Evolutionary conservation across 2,329 filamentous ascomycete species (phyloP).

Genomic region (Blastomyces percursus): DNA sequence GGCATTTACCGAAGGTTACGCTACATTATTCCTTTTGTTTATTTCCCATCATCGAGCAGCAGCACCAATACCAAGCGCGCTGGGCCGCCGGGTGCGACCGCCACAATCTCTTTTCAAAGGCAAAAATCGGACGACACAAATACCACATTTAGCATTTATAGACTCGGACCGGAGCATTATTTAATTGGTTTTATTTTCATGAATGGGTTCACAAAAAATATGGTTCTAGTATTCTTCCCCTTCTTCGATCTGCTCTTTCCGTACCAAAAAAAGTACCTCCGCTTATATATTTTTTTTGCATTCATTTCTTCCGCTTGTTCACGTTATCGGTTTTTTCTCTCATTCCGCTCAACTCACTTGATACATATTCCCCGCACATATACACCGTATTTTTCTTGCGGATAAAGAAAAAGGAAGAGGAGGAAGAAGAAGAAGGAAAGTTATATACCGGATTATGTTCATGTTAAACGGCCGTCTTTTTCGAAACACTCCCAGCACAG

Average conservation of each 20-base stretch:
- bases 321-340: no score
- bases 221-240: neutral
- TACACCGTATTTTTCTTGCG: neutral
- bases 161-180: conserved; percentile 15
- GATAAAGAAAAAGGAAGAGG: neutral
- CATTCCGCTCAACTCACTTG: no score
- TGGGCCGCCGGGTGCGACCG: conserved; percentile 11
- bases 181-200: neutral
- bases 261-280: no score
- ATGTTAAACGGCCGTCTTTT: neutral
- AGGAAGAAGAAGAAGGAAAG: neutral
- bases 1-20: neutral
- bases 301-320: no score
- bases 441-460: neutral
- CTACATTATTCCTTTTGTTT: neutral
- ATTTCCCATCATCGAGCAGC: neutral
- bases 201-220: neutral
- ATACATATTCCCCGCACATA: neutral
- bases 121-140: conserved; percentile 9
- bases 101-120: conserved; percentile 6
- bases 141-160: conserved; percentile 13
- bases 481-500: no score
- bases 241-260: neutral
- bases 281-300: no score
- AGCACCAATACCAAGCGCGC: conserved; percentile 8